Conservation (phyloP, 352 stramenopile species). For the Blastocystis hominis region DNA sequence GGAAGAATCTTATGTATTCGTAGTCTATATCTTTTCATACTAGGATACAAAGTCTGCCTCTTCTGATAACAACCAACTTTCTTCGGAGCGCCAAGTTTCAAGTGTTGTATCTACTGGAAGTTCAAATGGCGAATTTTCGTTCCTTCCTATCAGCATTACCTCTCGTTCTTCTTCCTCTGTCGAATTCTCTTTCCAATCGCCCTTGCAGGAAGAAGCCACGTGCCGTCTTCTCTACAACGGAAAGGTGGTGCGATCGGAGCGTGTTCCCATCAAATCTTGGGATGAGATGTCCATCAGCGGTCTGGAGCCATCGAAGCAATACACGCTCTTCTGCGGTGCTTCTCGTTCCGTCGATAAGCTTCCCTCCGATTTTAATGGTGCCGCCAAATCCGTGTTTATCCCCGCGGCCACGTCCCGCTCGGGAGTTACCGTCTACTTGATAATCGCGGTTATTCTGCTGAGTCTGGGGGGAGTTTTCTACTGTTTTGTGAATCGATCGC, state of each 20-base stretch:
- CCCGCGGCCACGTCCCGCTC: too few species aligned
- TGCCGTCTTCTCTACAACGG: not conserved
- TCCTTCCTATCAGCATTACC: not conserved
- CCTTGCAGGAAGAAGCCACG: not conserved
- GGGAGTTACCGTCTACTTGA: not conserved
- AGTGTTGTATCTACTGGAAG: too few species aligned
- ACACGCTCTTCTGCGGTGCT: not conserved
- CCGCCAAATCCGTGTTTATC: not conserved
- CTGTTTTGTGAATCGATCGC: too few species aligned
- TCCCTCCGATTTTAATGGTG: not conserved
- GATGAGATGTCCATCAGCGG: not conserved
- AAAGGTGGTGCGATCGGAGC: not conserved
- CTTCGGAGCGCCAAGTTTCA: too few species aligned
- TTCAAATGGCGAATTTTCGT: not conserved
- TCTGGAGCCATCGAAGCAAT: not conserved
- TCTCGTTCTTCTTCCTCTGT: not conserved
- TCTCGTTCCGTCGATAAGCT: not conserved
- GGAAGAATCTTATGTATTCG: too few species aligned
- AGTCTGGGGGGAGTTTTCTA: too few species aligned
- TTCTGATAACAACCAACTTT: too few species aligned
- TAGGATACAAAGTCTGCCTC: too few species aligned
- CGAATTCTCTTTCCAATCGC: not conserved
- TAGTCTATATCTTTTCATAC: too few species aligned
- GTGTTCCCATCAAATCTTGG: not conserved
- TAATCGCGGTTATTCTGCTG: not conserved